Conservation (phyloP, 2,329 filamentous ascomycete species). For the Calonectria fujianensis region DNA sequence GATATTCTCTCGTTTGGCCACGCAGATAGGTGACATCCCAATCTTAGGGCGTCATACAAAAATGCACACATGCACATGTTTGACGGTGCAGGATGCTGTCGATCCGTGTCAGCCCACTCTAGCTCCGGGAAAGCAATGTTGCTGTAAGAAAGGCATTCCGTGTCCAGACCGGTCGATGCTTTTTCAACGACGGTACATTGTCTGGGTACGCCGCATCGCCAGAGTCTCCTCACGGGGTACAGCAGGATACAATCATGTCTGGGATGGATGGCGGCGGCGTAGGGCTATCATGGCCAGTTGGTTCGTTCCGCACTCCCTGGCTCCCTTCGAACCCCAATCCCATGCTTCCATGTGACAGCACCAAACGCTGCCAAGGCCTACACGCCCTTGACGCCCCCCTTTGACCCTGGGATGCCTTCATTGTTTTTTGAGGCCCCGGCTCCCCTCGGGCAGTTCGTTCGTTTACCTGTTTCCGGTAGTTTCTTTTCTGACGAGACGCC, state of each 20-base stretch:
- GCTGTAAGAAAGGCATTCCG: conserved; percentile 18
- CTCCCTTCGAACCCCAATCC: background rate
- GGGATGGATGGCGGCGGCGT: conserved; percentile 18
- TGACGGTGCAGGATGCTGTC: conserved; percentile 9
- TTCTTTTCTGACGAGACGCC: conserved; percentile 6
- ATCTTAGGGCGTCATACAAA: background rate
- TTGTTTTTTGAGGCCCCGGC: conserved; percentile 7
- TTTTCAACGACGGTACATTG: conserved; percentile 14
- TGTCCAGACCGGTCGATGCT: conserved; percentile 17
- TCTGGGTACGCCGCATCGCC: conserved; percentile 14
- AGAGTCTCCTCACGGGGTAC: conserved; percentile 14
- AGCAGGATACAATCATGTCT: background rate
- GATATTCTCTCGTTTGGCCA: background rate
- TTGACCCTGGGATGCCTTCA: background rate
- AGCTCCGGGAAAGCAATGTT: conserved; percentile 26
- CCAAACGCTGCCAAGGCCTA: conserved; percentile 3
- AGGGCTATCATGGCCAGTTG: conserved; percentile 1
- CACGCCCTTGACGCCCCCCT: background rate
- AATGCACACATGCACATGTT: background rate
- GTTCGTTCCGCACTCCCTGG: conserved; percentile 4
- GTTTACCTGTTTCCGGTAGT: conserved; percentile 22
- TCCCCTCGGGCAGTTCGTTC: conserved; percentile 6
- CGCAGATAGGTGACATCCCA: background rate
- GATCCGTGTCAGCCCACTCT: conserved; percentile 23
- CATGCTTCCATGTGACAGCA: conserved; percentile 18